A percentile compares a stretch with the other conserved stretches of the same genome.
phyloP scores from a whole-genome alignment of 2,329 filamentous ascomycete genomes.

The Ceratocystis papillata region DNA sequence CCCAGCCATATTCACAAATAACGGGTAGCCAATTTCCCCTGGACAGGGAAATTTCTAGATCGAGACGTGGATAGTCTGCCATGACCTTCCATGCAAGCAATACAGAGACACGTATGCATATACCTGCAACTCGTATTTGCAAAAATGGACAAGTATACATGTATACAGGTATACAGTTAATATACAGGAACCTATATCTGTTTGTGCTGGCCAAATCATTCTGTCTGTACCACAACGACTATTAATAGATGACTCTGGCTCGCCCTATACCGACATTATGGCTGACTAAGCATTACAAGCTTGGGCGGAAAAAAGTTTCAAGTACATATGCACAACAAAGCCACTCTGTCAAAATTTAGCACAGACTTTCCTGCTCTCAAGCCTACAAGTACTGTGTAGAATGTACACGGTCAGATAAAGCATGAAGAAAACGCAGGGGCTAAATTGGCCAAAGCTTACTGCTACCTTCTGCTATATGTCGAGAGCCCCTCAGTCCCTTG shows the following conservation, averaged over 20 bases:
- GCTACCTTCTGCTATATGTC: neutral
- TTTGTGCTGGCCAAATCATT: neutral
- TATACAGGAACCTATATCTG: neutral
- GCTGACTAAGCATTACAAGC: no score
- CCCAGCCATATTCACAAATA: no score
- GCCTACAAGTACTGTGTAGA: neutral
- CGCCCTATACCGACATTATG: neutral
- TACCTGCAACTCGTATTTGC: neutral
- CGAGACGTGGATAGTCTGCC: neutral
- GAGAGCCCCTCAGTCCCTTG: neutral
- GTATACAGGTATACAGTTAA: neutral
- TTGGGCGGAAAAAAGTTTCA: neutral
- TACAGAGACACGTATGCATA: neutral
- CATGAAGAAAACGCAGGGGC: conserved; percentile 6
- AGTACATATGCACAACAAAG: neutral
- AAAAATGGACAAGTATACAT: neutral
- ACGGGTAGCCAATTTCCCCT: no score
- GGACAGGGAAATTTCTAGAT: neutral
- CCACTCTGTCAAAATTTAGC: neutral
- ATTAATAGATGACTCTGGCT: neutral
- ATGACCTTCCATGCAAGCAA: neutral
- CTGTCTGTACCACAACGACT: conserved; percentile 2
- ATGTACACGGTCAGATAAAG: neutral
- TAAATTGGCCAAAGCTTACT: conserved; percentile 1
- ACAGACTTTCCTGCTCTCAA: neutral